Evolutionary conservation across 2,329 filamentous ascomycete genomes (phyloP).

Genomic region (Sclerotinia nivalis): DNA sequence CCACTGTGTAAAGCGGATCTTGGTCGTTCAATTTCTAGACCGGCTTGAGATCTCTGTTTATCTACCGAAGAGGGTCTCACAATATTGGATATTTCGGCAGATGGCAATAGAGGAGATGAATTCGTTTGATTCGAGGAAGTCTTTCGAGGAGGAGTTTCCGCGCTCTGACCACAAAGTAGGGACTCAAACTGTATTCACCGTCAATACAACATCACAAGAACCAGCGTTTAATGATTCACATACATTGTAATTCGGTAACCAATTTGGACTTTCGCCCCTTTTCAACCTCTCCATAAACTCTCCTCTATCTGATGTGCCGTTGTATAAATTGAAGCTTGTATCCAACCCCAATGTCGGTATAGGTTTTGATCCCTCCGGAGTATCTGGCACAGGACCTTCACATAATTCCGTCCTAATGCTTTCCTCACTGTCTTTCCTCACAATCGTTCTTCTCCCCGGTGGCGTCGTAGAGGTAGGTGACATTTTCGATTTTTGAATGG

Average conservation of each 20-base stretch:
- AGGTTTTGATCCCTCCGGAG: constrained; percentile 26
- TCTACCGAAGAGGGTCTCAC: constrained; percentile 41
- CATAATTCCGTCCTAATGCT: constrained; percentile 62
- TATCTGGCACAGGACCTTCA: constrained; percentile 52
- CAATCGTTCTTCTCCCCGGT: constrained; percentile 28
- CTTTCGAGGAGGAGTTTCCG: constrained; percentile 34
- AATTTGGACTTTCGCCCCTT: constrained; percentile 72
- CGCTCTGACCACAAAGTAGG: constrained; percentile 35
- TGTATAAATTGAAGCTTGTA: constrained; percentile 27
- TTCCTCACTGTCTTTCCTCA: constrained; percentile 55
- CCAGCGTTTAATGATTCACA: constrained; percentile 29
- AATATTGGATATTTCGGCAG: constrained; percentile 41
- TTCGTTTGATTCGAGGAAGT: constrained; percentile 26
- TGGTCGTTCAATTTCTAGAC: constrained; percentile 74
- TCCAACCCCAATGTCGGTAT: constrained; percentile 26
- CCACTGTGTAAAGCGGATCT: constrained; percentile 72
- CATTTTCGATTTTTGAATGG: constrained; percentile 29
- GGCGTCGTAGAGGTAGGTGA: constrained; percentile 33
- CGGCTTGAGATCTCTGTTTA: constrained; percentile 52
- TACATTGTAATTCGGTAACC: constrained; percentile 67
- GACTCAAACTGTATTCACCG: constrained; percentile 36
- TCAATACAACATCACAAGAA: constrained; percentile 20
- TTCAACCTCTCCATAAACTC: constrained; percentile 86
- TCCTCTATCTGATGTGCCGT: constrained; percentile 58
- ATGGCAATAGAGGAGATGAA: constrained; percentile 41